These are phyloP conservation scores for Ophiostoma ulmi DNA, from an alignment of 2,329 filamentous ascomycete species.

Conservation along the genomic window DNA sequence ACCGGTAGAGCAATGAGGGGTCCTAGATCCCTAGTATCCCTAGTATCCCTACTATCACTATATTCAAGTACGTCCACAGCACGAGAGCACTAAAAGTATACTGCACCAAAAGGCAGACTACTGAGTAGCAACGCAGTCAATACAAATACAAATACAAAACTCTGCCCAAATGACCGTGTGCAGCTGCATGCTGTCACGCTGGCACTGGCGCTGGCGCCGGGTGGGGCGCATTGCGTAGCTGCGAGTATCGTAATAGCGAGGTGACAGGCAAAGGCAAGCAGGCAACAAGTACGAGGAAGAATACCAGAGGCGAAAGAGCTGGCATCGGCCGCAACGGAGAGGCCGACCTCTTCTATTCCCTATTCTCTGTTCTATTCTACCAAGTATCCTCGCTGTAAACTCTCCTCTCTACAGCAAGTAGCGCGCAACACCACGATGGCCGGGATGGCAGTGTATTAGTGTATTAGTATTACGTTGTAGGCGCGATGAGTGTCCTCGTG, in stretches of 20 bases:
- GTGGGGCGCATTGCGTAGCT: background rate
- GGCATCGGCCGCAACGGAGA: too few relatives aligned
- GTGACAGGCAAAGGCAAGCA: background rate
- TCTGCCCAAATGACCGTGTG: conserved; percentile 14
- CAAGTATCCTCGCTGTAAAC: background rate
- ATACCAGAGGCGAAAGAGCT: too few relatives aligned
- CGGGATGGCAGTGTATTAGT: background rate
- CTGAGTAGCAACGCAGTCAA: background rate
- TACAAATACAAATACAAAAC: background rate
- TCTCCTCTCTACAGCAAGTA: background rate
- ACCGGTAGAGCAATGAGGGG: background rate
- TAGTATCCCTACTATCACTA: too few relatives aligned
- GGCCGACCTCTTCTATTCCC: too few relatives aligned
- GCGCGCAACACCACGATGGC: conserved; percentile 7
- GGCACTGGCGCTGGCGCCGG: background rate
- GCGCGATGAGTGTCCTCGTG: conserved; percentile 16
- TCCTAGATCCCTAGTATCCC: background rate
- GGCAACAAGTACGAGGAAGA: background rate
- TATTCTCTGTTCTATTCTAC: too few relatives aligned
- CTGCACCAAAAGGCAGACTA: background rate
- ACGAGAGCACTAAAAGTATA: too few relatives aligned
- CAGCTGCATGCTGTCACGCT: conserved; percentile 15
- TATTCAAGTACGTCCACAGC: too few relatives aligned
- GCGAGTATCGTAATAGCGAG: background rate
- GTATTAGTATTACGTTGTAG: background rate